Evolutionary conservation across 2,329 filamentous ascomycete genomes (phyloP).

Genomic region (Fusarium sp.): DNA sequence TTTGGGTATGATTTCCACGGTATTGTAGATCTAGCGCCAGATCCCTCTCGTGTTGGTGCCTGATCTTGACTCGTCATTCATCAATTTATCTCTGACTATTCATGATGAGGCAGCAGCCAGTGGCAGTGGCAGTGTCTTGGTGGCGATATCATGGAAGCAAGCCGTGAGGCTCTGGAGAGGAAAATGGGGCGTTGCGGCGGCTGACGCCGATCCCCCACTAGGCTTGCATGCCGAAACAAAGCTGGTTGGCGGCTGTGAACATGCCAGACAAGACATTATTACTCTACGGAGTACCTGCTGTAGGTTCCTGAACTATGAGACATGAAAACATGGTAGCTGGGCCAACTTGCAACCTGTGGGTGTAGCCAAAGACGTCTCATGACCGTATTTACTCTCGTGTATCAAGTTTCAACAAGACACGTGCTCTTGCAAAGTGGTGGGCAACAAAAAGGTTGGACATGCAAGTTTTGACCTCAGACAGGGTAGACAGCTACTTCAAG

Average conservation of each 20-base stretch:
- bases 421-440: constrained; percentile 37
- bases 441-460: constrained; percentile 11
- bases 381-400: constrained; percentile 22
- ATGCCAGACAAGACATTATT: constrained; percentile 20
- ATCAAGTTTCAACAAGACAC: constrained; percentile 32
- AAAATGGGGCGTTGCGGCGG: constrained; percentile 30
- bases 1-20: constrained; percentile 27
- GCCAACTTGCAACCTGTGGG: constrained; percentile 33
- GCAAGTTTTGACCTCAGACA: constrained; percentile 1
- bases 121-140: constrained; percentile 13
- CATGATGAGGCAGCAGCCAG: background rate
- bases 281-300: constrained; percentile 8
- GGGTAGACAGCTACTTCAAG: background rate
- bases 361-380: constrained; percentile 38
- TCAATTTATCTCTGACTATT: background rate
- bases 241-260: constrained; percentile 6
- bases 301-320: constrained; percentile 21
- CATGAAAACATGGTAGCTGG: constrained; percentile 28
- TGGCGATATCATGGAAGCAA: constrained; percentile 41
- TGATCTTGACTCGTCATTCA: constrained; percentile 9
- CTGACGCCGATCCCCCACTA: constrained; percentile 42
- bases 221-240: constrained; percentile 6
- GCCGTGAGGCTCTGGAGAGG: constrained; percentile 36
- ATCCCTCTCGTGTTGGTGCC: constrained; percentile 32
- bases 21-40: constrained; percentile 26